Conservation (phyloP, 805 yeast genomes). For the Hanseniaspora clermontiae region DNA sequence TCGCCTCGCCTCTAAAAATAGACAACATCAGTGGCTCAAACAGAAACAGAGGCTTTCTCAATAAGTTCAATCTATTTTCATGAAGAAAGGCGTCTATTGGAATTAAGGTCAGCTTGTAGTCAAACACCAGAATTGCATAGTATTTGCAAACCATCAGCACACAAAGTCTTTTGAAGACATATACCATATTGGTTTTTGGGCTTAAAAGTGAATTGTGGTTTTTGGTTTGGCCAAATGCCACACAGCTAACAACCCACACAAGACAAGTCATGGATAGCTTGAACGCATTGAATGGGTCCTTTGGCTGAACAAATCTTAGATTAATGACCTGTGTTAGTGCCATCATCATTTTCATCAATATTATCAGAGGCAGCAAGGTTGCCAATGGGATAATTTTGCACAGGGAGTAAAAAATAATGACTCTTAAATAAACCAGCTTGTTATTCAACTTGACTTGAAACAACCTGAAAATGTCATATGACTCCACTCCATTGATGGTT, state of each 20-base stretch:
- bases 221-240: conserved; percentile 3
- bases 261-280: neutral
- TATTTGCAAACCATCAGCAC: conserved; percentile 8
- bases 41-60: neutral
- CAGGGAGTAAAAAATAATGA: neutral
- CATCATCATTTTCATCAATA: conserved; percentile 1
- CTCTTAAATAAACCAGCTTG: neutral
- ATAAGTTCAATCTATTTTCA: neutral
- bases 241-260: conserved; percentile 1
- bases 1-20: neutral
- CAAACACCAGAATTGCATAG: neutral
- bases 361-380: neutral
- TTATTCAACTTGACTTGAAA: conserved; percentile 5
- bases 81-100: neutral
- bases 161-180: conserved; percentile 5
- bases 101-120: conserved; percentile 2
- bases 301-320: conserved; percentile 1
- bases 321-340: conserved; percentile 1
- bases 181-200: neutral
- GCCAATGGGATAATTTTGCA: neutral
- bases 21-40: neutral
- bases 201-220: neutral
- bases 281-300: conserved; percentile 1
- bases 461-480: conserved; percentile 4
- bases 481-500: neutral